phyloP scores from a whole-genome alignment of 2,329 filamentous ascomycete species.

The Penicillium janthinellum region DNA sequence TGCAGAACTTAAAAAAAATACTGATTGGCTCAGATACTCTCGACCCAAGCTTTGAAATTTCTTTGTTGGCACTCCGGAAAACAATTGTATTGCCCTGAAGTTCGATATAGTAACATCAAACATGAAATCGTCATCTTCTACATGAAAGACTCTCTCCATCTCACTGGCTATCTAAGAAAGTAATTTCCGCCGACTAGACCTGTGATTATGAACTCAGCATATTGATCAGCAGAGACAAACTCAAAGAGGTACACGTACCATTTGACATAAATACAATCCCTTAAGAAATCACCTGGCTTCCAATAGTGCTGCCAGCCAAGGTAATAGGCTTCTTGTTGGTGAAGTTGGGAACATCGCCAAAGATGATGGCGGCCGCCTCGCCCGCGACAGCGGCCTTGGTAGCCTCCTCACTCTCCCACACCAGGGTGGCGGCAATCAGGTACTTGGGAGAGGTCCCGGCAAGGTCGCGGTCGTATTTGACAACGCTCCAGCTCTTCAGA shows the following conservation, averaged over 20 bases:
- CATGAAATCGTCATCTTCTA: not conserved
- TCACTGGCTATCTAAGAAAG: not conserved
- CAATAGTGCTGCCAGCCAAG: constrained; percentile 13
- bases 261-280: not conserved
- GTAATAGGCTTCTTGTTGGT: constrained; percentile 26
- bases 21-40: too few relatives aligned
- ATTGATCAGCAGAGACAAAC: not conserved
- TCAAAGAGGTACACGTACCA: not conserved
- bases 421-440: constrained; percentile 18
- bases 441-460: constrained; percentile 21
- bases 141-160: not conserved
- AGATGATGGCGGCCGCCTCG: constrained; percentile 12
- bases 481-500: constrained; percentile 20
- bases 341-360: constrained; percentile 28
- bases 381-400: constrained; percentile 11
- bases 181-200: not conserved
- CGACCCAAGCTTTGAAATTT: too few relatives aligned
- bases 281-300: not conserved
- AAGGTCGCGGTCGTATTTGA: constrained; percentile 20
- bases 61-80: not conserved
- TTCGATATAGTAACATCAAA: not conserved
- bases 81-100: not conserved
- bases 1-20: not conserved
- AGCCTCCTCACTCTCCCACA: constrained; percentile 24
- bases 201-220: not conserved